Evolutionary conservation across 208 protist genomes (phyloP).

Genomic region (Spongospora subterranea): DNA sequence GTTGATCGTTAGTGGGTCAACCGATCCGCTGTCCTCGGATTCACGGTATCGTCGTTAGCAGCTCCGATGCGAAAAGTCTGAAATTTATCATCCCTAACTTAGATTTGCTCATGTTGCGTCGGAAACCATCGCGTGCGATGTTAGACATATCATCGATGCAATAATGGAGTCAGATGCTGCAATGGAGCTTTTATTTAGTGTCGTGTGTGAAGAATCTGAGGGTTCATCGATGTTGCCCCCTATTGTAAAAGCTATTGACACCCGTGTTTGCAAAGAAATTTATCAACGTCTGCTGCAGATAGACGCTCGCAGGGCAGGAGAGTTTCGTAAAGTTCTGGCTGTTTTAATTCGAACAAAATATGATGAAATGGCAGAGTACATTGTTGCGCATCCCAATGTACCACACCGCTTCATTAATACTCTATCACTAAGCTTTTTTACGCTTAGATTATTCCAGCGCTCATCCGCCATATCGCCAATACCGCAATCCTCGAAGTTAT

Average conservation of each 20-base stretch:
- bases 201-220: not conserved
- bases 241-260: conserved; percentile 29
- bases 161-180: not conserved
- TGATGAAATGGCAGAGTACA: not conserved
- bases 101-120: conserved; percentile 23
- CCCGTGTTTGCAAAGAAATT: no score
- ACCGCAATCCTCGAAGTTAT: conserved; percentile 45
- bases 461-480: not conserved
- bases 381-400: not conserved
- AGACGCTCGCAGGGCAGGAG: not conserved
- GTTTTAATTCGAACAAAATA: conserved; percentile 34
- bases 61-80: no score
- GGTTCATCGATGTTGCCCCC: not conserved
- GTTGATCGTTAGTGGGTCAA: conserved; percentile 3
- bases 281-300: not conserved
- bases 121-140: conserved; percentile 16
- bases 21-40: not conserved
- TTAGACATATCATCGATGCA: not conserved
- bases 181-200: not conserved
- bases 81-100: no score
- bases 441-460: not conserved
- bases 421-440: not conserved
- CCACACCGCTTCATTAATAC: not conserved
- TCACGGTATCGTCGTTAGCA: conserved; percentile 19
- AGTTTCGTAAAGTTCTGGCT: conserved; percentile 36